phyloP scores from a whole-genome alignment of 176 grass and related monocot species.

The Guadua angustifolia region DNA sequence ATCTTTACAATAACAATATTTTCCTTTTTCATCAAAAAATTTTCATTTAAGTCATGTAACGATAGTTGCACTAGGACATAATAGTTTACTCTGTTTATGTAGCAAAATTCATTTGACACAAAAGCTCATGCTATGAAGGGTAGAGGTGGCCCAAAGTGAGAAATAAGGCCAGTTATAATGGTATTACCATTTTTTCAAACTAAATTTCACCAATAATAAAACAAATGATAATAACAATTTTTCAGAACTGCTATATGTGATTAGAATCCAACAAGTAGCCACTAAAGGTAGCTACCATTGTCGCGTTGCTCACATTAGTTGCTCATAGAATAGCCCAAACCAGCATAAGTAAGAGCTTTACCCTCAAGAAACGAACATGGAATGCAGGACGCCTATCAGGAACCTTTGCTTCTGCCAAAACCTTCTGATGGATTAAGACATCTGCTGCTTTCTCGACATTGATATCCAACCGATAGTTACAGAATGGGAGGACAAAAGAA shows the following conservation, averaged over 20 bases:
- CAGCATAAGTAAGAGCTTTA: conserved; percentile 54
- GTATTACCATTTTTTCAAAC: not conserved
- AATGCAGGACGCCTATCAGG: conserved; percentile 74
- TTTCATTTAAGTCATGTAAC: not conserved
- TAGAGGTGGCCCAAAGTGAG: not conserved
- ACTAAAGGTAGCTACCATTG: conserved; percentile 29
- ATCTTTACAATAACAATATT: not conserved
- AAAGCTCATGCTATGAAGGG: not conserved
- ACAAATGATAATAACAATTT: conserved; percentile 4
- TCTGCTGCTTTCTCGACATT: conserved; percentile 77
- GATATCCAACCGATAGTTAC: conserved; percentile 81
- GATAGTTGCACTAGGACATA: not conserved
- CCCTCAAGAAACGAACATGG: conserved; percentile 74
- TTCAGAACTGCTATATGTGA: not conserved
- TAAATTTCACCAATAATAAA: not conserved
- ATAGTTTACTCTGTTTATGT: conserved; percentile 6
- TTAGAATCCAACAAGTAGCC: conserved; percentile 27
- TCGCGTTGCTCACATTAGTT: conserved; percentile 23
- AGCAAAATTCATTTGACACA: conserved; percentile 28
- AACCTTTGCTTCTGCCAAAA: conserved; percentile 75
- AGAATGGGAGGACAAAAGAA: conserved; percentile 38
- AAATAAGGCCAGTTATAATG: not conserved
- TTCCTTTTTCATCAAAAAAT: not conserved
- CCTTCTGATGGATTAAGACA: conserved; percentile 72
- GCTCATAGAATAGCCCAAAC: conserved; percentile 22